Evolutionary conservation across 2,329 filamentous ascomycete genomes (phyloP).

Genomic region (Penicillium aurantiogriseum): DNA sequence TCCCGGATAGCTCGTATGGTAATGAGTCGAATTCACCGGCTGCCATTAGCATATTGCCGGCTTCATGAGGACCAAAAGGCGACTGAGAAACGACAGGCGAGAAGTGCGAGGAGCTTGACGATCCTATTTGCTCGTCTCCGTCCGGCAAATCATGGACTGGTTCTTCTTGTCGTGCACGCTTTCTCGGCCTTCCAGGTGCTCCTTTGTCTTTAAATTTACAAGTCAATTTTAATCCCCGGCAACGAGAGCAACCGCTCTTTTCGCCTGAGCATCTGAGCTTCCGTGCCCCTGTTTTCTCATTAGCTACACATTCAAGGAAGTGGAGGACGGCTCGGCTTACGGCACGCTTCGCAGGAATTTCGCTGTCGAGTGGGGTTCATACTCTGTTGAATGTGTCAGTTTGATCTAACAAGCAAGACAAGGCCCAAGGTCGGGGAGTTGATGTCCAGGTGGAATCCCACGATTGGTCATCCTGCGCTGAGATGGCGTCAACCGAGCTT

Average conservation of each 20-base stretch:
- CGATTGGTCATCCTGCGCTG: conserved; percentile 17
- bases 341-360: conserved; percentile 31
- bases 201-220: conserved; percentile 33
- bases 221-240: conserved; percentile 20
- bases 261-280: conserved; percentile 33
- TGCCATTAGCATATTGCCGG: conserved; percentile 9
- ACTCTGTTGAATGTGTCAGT: not conserved
- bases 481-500: conserved; percentile 16
- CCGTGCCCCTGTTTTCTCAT: conserved; percentile 18
- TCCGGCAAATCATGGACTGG: not conserved
- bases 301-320: not conserved
- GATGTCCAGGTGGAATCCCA: conserved; percentile 2
- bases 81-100: conserved; percentile 1
- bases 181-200: conserved; percentile 28
- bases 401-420: not conserved
- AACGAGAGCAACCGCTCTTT: conserved; percentile 28
- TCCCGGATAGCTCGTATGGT: conserved; percentile 17
- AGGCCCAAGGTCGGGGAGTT: not conserved
- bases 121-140: conserved; percentile 5
- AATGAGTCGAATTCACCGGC: conserved; percentile 13
- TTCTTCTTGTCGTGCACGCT: conserved; percentile 21
- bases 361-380: conserved; percentile 25
- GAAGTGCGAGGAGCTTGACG: conserved; percentile 13
- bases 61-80: not conserved
- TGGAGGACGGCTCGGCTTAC: conserved; percentile 14